Percentiles rank a stretch among this genome's conserved stretches.
These are phyloP conservation scores for Ustilago trichophora DNA, from an alignment of 1,284 basidiomycete genomes.

Conservation along the genomic window DNA sequence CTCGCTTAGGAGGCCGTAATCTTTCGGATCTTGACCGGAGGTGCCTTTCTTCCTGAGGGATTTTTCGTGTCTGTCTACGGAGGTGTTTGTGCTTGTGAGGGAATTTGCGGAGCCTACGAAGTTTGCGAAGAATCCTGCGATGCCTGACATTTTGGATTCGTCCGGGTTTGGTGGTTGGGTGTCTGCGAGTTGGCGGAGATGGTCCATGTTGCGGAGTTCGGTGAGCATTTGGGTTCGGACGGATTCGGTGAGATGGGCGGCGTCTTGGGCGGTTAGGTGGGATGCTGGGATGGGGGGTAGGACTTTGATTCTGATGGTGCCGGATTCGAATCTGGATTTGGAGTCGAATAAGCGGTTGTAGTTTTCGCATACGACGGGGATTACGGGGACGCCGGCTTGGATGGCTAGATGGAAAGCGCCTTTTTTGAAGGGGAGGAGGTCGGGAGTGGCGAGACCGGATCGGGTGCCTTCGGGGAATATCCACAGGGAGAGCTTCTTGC, in stretches of 20 bases:
- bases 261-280: constrained; percentile 76
- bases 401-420: constrained; percentile 97
- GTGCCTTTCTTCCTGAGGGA: constrained; percentile 30
- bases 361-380: constrained; percentile 93
- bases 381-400: constrained; percentile 78
- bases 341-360: constrained; percentile 83
- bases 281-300: constrained; percentile 79
- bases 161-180: too few species aligned
- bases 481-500: constrained; percentile 69
- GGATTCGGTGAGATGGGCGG: constrained; percentile 73
- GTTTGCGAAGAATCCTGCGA: constrained; percentile 37
- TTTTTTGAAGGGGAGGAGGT: constrained; percentile 87
- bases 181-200: too few species aligned
- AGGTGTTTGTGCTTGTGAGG: constrained; percentile 1
- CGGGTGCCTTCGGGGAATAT: constrained; percentile 70
- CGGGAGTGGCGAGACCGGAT: constrained; percentile 58
- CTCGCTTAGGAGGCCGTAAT: constrained; percentile 51
- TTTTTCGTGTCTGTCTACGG: constrained; percentile 26
- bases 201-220: constrained; percentile 49
- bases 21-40: constrained; percentile 33
- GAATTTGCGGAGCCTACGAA: constrained; percentile 31
- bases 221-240: constrained; percentile 69
- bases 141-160: constrained; percentile 30
- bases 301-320: constrained; percentile 69
- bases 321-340: constrained; percentile 76